These are phyloP conservation scores for Toxoplasma gondii DNA, from an alignment of 169 alveolate genomes.

Conservation along the genomic window DNA sequence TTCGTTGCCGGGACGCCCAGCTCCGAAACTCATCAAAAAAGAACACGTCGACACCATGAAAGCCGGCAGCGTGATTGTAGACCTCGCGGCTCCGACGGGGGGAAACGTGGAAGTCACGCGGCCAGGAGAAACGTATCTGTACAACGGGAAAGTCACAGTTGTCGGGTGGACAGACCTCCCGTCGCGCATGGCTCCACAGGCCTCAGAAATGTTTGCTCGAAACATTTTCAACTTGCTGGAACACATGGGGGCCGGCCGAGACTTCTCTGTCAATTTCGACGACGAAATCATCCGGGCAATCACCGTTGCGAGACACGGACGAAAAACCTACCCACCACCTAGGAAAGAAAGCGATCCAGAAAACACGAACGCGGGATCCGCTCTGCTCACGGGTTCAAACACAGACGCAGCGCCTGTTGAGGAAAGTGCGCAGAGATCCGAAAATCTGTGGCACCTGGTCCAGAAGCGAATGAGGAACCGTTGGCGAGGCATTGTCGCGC, in stretches of 20 bases:
- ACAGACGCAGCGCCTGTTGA: neutral
- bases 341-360: too few species aligned
- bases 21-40: constrained; percentile 89
- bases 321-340: constrained; percentile 45
- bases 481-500: constrained; percentile 19
- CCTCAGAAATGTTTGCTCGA: constrained; percentile 82
- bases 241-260: constrained; percentile 75
- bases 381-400: neutral
- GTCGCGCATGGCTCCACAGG: constrained; percentile 82
- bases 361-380: too few species aligned
- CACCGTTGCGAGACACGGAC: constrained; percentile 74
- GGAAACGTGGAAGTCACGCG: constrained; percentile 82
- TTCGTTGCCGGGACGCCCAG: constrained; percentile 90
- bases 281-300: constrained; percentile 72
- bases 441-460: neutral
- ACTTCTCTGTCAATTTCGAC: constrained; percentile 74
- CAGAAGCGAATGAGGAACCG: neutral
- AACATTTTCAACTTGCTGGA: constrained; percentile 76
- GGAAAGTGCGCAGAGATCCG: neutral
- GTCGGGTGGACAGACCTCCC: constrained; percentile 89
- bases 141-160: constrained; percentile 81
- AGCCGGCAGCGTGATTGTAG: constrained; percentile 89
- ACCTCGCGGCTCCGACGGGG: constrained; percentile 90
- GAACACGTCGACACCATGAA: constrained; percentile 81
- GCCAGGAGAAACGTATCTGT: constrained; percentile 73